Evolutionary conservation across 805 yeast genomes (phyloP).

Genomic region (Saccharomycopsis guyanensis): DNA sequence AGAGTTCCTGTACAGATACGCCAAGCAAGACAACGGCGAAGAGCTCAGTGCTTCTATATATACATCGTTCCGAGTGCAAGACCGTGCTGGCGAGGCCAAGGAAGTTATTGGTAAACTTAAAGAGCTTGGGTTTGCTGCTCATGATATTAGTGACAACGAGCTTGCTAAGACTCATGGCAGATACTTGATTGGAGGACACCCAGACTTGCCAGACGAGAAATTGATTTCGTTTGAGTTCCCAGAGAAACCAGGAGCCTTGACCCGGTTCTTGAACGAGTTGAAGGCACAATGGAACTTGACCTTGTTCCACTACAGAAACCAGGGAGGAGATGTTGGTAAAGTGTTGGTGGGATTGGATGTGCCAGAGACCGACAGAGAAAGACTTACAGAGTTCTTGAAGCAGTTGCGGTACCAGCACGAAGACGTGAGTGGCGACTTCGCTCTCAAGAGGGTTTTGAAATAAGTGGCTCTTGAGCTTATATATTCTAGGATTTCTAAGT

Average conservation of each 20-base stretch:
- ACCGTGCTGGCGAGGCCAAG: conserved; percentile 65
- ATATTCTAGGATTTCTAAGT: too few relatives aligned
- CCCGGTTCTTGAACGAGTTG: conserved; percentile 65
- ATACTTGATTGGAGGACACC: conserved; percentile 90
- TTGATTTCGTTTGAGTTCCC: conserved; percentile 88
- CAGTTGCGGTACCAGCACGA: conserved; percentile 66
- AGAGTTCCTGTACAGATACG: conserved; percentile 83
- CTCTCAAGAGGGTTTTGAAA: conserved; percentile 72
- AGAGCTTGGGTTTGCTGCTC: conserved; percentile 61
- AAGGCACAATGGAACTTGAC: conserved; percentile 85
- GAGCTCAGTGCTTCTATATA: conserved; percentile 64
- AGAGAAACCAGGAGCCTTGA: conserved; percentile 92
- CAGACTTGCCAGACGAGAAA: conserved; percentile 65
- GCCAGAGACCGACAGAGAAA: conserved; percentile 59
- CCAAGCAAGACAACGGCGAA: conserved; percentile 22
- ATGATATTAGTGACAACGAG: conserved; percentile 86
- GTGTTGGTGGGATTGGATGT: conserved; percentile 85
- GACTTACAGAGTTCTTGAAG: conserved; percentile 60
- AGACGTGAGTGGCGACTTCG: conserved; percentile 81
- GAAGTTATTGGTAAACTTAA: conserved; percentile 50
- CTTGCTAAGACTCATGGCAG: conserved; percentile 95
- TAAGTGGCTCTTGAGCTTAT: neutral
- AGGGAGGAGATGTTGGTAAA: conserved; percentile 92
- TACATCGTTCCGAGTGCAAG: conserved; percentile 74
- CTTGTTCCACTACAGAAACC: conserved; percentile 92